A percentile compares a stretch with the other conserved stretches of the same genome.
Conservation (phyloP, 441 rosid genomes). For the Raphanus hybrid region DNA sequence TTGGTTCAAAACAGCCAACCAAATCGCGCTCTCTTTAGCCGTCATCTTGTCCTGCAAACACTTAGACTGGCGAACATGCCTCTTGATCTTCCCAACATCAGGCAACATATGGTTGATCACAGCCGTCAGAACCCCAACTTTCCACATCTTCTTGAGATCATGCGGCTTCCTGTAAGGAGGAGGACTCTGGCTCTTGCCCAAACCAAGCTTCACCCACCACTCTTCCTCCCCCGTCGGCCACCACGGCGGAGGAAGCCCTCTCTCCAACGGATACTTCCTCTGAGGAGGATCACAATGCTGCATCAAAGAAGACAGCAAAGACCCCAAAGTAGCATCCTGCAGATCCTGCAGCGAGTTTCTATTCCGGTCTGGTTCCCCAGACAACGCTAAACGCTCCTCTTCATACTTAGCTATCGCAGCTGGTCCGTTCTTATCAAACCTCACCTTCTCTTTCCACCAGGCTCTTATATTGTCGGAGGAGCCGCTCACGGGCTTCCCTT, state of each 20-base stretch:
- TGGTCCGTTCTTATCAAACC: constrained; percentile 96
- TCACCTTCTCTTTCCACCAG: constrained; percentile 99
- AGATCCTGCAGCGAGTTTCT: constrained; percentile 80
- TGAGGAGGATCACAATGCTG: constrained; percentile 99
- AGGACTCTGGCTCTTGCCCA: constrained; percentile 60
- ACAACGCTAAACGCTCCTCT: constrained; percentile 72
- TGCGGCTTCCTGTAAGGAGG: constrained; percentile 97
- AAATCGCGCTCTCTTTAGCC: constrained; percentile 67
- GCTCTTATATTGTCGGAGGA: constrained; percentile 95
- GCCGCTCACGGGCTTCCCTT: constrained; percentile 95
- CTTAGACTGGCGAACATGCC: constrained; percentile 92
- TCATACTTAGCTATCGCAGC: constrained; percentile 89
- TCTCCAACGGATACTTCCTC: constrained; percentile 93
- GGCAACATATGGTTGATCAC: constrained; percentile 98
- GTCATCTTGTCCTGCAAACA: constrained; percentile 99
- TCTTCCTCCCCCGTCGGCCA: constrained; percentile 96
- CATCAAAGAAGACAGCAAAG: constrained; percentile 93
- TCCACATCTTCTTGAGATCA: constrained; percentile 98
- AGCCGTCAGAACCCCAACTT: constrained; percentile 92
- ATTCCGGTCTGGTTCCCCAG: constrained; percentile 60
- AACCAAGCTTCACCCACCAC: constrained; percentile 75
- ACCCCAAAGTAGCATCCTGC: constrained; percentile 97
- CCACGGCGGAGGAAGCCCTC: constrained; percentile 92
- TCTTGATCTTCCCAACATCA: constrained; percentile 90
- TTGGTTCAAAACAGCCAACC: constrained; percentile 77